These are phyloP conservation scores for Trichoderma harzianum DNA, from an alignment of 2,329 filamentous ascomycete genomes.

Conservation along the genomic window DNA sequence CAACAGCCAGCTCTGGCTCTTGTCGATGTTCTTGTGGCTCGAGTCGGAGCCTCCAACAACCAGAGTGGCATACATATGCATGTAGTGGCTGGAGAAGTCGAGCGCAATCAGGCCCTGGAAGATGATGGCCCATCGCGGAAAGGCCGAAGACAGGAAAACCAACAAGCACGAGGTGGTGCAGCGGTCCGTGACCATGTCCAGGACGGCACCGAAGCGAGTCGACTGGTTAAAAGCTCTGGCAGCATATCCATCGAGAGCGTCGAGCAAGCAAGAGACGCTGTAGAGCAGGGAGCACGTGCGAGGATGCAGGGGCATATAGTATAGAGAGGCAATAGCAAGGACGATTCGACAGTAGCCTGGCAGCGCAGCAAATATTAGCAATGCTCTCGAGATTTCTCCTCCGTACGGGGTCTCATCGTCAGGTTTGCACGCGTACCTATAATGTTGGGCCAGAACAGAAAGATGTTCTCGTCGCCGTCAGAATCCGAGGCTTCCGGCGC, in stretches of 20 bases:
- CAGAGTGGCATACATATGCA: conserved; percentile 97
- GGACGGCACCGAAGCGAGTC: conserved; percentile 90
- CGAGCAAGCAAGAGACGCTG: conserved; percentile 89
- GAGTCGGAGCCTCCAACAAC: conserved; percentile 76
- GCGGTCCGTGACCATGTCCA: conserved; percentile 98
- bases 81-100: conserved; percentile 94
- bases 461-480: conserved; percentile 65
- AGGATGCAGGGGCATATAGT: conserved; percentile 99
- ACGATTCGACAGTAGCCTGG: conserved; percentile 76
- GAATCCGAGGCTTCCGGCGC: conserved; percentile 35
- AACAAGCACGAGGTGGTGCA: conserved; percentile 94
- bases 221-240: conserved; percentile 78
- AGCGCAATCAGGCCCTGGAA: conserved; percentile 92
- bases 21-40: conserved; percentile 92
- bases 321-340: conserved; percentile 83
- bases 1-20: conserved; percentile 80
- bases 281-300: conserved; percentile 90
- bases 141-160: conserved; percentile 91
- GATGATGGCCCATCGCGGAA: conserved; percentile 87
- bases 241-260: conserved; percentile 92
- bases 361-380: not conserved
- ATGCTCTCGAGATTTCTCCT: not conserved
- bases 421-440: conserved; percentile 57
- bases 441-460: conserved; percentile 76
- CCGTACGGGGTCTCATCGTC: not conserved